Percentiles rank a stretch among this genome's conserved stretches.
phyloP scores from a whole-genome alignment of 108 stramenopile species.

The Discostella pseudostelligera region DNA sequence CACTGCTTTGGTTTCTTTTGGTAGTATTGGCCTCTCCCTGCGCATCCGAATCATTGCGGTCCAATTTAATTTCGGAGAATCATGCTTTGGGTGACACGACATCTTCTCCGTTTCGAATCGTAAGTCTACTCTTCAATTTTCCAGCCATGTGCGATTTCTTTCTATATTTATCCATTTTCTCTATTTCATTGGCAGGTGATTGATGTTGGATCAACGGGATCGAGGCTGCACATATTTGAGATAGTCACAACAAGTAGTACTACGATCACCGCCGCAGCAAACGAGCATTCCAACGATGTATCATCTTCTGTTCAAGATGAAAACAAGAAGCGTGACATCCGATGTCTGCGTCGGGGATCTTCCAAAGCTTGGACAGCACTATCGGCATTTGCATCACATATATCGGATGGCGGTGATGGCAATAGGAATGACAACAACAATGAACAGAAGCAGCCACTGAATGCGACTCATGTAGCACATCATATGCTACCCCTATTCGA shows the following conservation, averaged over 20 bases:
- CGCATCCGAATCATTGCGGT: constrained; percentile 3
- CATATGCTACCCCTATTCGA: constrained; percentile 83
- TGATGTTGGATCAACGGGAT: constrained; percentile 89
- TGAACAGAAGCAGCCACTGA: constrained; percentile 14
- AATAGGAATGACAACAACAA: constrained; percentile 26
- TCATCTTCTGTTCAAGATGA: constrained; percentile 7
- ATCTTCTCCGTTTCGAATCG: constrained; percentile 49
- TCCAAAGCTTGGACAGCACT: constrained; percentile 71
- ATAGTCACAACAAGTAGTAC: constrained; percentile 45
- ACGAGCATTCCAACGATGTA: constrained; percentile 2
- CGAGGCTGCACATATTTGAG: constrained; percentile 82
- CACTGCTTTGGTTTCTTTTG: background rate
- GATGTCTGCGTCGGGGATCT: constrained; percentile 71
- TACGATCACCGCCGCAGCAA: background rate
- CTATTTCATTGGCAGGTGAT: constrained; percentile 51
- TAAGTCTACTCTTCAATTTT: constrained; percentile 14
- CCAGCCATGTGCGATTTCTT: background rate
- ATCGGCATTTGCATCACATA: constrained; percentile 61
- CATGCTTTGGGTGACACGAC: background rate
- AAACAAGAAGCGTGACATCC: constrained; percentile 16
- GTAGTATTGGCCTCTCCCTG: background rate
- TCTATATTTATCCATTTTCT: background rate
- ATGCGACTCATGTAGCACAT: constrained; percentile 58
- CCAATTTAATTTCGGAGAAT: background rate
- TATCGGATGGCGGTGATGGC: constrained; percentile 13